Conservation (phyloP, 306 rosid genomes). For the Castanea sativa region DNA sequence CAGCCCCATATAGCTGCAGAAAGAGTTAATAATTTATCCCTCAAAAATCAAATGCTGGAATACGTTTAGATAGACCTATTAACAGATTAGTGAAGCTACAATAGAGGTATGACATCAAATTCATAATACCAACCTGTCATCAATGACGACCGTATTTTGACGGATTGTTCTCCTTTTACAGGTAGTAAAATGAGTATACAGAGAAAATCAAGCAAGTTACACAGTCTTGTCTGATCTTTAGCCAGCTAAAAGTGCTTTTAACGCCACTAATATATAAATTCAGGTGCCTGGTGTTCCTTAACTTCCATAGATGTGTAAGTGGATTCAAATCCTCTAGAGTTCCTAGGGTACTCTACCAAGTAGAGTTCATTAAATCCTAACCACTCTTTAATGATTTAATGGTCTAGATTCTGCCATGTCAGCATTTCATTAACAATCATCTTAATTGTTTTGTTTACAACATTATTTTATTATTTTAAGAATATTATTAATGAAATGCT, state of each 20-base stretch:
- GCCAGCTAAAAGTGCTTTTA: too few relatives aligned
- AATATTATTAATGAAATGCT: too few relatives aligned
- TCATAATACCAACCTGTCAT: neutral
- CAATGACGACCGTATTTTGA: neutral
- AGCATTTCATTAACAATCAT: too few relatives aligned
- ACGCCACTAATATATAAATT: neutral
- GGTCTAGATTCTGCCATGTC: too few relatives aligned
- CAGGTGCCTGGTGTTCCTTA: neutral
- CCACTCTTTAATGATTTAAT: too few relatives aligned
- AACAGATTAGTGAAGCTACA: neutral
- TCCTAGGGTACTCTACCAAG: too few relatives aligned
- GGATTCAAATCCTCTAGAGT: too few relatives aligned
- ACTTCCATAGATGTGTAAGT: neutral
- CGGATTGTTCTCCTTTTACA: neutral
- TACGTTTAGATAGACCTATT: neutral
- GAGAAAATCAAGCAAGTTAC: too few relatives aligned
- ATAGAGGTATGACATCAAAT: neutral
- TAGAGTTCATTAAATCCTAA: too few relatives aligned
- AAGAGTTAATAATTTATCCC: neutral
- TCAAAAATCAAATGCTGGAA: neutral
- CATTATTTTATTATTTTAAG: too few relatives aligned
- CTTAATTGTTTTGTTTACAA: too few relatives aligned
- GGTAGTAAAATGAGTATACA: neutral
- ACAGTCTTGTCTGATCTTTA: too few relatives aligned
- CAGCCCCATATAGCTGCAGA: constrained; percentile 89